phyloP scores from a whole-genome alignment of 305 asterid genomes.

The Andrographis paniculata region DNA sequence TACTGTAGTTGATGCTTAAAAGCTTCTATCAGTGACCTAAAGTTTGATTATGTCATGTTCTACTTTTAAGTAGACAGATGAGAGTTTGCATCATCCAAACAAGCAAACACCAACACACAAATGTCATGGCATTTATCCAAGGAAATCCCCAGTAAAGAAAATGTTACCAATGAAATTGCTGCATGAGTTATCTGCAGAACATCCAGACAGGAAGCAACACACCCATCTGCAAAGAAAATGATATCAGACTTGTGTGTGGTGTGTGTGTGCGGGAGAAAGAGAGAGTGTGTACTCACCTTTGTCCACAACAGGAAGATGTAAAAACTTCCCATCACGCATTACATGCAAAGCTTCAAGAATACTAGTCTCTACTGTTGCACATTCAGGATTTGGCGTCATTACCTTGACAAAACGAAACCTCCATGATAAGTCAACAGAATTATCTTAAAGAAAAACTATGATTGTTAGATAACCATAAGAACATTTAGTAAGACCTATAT shows the following conservation, averaged over 20 bases:
- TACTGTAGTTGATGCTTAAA: too few species aligned
- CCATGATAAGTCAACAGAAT: background rate
- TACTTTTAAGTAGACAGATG: background rate
- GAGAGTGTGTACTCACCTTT: constrained; percentile 43
- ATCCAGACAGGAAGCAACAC: constrained; percentile 61
- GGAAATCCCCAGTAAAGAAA: constrained; percentile 11
- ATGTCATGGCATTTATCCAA: background rate
- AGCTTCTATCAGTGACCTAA: background rate
- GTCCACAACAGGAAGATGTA: constrained; percentile 87
- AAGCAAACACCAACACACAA: background rate
- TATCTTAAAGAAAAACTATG: too few species aligned
- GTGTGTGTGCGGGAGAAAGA: background rate
- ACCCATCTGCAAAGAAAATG: constrained; percentile 57
- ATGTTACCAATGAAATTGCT: constrained; percentile 78
- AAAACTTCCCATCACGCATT: constrained; percentile 84
- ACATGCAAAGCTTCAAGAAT: constrained; percentile 89
- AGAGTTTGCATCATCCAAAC: background rate
- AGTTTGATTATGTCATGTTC: background rate
- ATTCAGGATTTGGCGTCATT: constrained; percentile 83
- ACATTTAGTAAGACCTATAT: too few species aligned
- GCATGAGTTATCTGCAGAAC: constrained; percentile 95
- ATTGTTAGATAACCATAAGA: too few species aligned
- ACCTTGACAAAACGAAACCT: constrained; percentile 44
- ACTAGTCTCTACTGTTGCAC: constrained; percentile 66
- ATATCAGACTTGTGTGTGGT: background rate